A percentile compares a stretch with the other conserved stretches of the same genome.
Conservation (phyloP, 2,329 filamentous ascomycete genomes). For the Penicillium sp. region DNA sequence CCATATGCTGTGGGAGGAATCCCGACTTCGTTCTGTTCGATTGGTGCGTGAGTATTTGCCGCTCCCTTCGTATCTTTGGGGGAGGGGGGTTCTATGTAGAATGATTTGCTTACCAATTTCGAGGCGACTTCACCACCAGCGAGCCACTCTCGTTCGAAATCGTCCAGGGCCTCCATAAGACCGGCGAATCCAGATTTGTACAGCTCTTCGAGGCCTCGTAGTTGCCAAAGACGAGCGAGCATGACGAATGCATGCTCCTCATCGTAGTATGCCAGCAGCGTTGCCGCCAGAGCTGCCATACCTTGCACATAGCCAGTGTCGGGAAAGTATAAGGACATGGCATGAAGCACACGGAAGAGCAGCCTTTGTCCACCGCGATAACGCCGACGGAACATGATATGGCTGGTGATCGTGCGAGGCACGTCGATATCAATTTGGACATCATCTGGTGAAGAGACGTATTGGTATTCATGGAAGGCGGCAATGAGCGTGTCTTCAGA, state of each 20-base stretch:
- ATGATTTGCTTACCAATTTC: slow-evolving; percentile 68
- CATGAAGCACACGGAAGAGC: slow-evolving; percentile 89
- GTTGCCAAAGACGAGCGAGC: slow-evolving; percentile 91
- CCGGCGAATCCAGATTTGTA: slow-evolving; percentile 85
- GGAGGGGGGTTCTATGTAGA: not conserved
- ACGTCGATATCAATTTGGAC: slow-evolving; percentile 97
- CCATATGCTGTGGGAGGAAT: slow-evolving; percentile 93
- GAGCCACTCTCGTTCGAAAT: slow-evolving; percentile 86
- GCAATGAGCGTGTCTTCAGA: slow-evolving; percentile 73
- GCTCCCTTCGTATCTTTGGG: not conserved
- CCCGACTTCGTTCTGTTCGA: slow-evolving; percentile 66
- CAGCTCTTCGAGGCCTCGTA: slow-evolving; percentile 81
- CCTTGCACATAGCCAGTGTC: slow-evolving; percentile 95
- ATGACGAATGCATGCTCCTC: slow-evolving; percentile 94
- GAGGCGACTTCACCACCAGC: slow-evolving; percentile 73
- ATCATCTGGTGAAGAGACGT: slow-evolving; percentile 80
- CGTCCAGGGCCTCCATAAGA: slow-evolving; percentile 79
- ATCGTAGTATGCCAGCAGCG: slow-evolving; percentile 93
- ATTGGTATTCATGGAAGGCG: slow-evolving; percentile 73
- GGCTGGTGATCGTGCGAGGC: slow-evolving; percentile 87
- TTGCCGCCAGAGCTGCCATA: slow-evolving; percentile 92
- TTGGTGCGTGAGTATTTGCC: slow-evolving; percentile 10
- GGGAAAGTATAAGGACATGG: slow-evolving; percentile 86
- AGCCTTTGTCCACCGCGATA: slow-evolving; percentile 92
- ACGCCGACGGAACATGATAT: slow-evolving; percentile 94